Conservation (phyloP, 768 basidiomycete species). For the Stropharia rugosoannulata region DNA sequence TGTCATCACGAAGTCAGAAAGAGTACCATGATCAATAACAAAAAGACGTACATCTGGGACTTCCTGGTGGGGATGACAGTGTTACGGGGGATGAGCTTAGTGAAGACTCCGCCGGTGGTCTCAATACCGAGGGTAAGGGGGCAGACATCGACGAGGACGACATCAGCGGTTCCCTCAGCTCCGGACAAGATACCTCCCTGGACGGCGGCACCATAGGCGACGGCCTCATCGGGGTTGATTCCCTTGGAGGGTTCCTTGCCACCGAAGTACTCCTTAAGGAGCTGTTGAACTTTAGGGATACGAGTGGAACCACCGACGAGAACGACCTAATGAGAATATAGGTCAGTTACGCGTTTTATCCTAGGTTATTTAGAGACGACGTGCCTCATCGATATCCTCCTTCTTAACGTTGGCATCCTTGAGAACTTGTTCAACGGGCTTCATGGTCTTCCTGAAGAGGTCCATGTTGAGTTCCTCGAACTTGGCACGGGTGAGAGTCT, state of each 20-base stretch:
- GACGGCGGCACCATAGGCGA: conserved; percentile 97
- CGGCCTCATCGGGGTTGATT: conserved; percentile 99
- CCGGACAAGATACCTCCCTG: conserved; percentile 98
- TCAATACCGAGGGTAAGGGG: conserved; percentile 98
- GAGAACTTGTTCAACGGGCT: conserved; percentile 97
- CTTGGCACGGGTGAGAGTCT: conserved; percentile 96
- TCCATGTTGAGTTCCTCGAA: conserved; percentile 99
- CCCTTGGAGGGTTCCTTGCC: conserved; percentile 97
- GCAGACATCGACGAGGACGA: conserved; percentile 95
- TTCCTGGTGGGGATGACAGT: conserved; percentile 98
- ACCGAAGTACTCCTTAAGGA: conserved; percentile 96
- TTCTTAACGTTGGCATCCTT: conserved; percentile 99
- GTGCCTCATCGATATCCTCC: conserved; percentile 89
- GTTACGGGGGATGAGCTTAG: conserved; percentile 96
- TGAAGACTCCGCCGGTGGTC: conserved; percentile 98
- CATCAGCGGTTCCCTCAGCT: conserved; percentile 84
- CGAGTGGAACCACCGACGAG: conserved; percentile 98
- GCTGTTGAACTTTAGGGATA: conserved; percentile 99
- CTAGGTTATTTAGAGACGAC: conserved; percentile 11
- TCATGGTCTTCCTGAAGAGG: conserved; percentile 99
- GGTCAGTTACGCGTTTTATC: background rate
- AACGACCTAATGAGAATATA: conserved; percentile 51
- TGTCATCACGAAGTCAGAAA: conserved; percentile 28
- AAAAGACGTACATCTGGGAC: conserved; percentile 93
- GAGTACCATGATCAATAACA: too few relatives aligned